phyloP scores from a whole-genome alignment of 352 stramenopile genomes.

The Blastocystis sp. region DNA sequence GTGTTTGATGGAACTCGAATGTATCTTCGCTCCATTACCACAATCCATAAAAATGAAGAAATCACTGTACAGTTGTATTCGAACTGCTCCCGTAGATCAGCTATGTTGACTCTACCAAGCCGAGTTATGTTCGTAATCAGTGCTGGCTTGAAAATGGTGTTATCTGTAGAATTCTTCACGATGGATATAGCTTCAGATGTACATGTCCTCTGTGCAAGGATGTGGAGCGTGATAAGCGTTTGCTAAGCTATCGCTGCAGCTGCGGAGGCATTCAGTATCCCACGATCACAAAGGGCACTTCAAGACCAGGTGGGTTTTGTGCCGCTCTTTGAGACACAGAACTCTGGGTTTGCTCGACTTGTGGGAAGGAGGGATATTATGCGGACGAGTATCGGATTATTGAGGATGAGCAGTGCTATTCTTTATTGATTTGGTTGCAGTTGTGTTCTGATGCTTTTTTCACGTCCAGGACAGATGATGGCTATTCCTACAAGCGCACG shows the following conservation, averaged over 20 bases:
- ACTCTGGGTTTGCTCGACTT: slow-evolving; percentile 15
- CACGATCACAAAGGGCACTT: neutral
- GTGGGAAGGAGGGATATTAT: slow-evolving; percentile 21
- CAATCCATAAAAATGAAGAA: slow-evolving; percentile 21
- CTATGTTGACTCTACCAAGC: slow-evolving; percentile 13
- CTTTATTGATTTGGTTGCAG: slow-evolving; percentile 37
- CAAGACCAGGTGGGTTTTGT: neutral
- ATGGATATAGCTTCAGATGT: slow-evolving; percentile 36
- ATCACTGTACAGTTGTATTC: neutral
- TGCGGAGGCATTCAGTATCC: neutral
- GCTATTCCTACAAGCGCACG: slow-evolving; percentile 12
- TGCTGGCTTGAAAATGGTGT: neutral
- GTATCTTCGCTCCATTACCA: neutral
- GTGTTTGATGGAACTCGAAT: neutral
- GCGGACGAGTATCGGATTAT: slow-evolving; percentile 30
- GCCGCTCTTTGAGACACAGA: neutral
- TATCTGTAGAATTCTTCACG: neutral
- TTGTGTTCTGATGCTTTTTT: neutral
- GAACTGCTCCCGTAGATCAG: neutral
- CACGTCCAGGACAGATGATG: neutral
- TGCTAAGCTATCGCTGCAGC: neutral
- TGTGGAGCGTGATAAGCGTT: neutral
- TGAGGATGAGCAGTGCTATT: slow-evolving; percentile 46
- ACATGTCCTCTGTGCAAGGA: slow-evolving; percentile 16
- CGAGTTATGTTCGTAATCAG: slow-evolving; percentile 13